phyloP scores from a whole-genome alignment of 192 early-diverging fungal species.

The Pecoramyces ruminantium region DNA sequence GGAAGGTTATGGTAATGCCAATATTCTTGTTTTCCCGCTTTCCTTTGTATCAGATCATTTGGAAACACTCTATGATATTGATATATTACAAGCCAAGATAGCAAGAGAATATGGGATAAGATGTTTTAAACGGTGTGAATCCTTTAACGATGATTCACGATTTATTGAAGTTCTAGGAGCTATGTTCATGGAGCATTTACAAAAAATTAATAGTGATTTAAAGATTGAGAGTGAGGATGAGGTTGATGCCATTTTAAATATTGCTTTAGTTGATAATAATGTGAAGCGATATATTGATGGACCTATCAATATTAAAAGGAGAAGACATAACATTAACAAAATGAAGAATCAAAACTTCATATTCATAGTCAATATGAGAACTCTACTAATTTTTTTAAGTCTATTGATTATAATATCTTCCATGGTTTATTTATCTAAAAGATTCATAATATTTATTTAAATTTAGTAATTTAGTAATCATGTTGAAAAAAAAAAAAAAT shows the following conservation, averaged over 20 bases:
- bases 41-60: constrained; percentile 95
- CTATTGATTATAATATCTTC: no score
- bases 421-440: no score
- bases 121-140: constrained; percentile 73
- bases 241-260: neutral
- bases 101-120: constrained; percentile 48
- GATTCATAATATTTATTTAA: no score
- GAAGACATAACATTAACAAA: no score
- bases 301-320: neutral
- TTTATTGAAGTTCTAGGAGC: constrained; percentile 84
- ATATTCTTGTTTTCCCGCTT: constrained; percentile 76
- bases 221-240: neutral
- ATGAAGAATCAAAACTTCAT: no score
- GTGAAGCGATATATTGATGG: neutral
- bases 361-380: no score
- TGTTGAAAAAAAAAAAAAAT: no score
- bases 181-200: constrained; percentile 65
- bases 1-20: constrained; percentile 52
- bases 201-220: neutral
- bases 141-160: constrained; percentile 76
- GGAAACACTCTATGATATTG: constrained; percentile 92
- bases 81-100: constrained; percentile 16
- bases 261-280: neutral
- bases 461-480: no score
- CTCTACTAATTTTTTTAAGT: no score